Evolutionary conservation across 345 rosid species (phyloP).

Genomic region (Cardamine occulta): DNA sequence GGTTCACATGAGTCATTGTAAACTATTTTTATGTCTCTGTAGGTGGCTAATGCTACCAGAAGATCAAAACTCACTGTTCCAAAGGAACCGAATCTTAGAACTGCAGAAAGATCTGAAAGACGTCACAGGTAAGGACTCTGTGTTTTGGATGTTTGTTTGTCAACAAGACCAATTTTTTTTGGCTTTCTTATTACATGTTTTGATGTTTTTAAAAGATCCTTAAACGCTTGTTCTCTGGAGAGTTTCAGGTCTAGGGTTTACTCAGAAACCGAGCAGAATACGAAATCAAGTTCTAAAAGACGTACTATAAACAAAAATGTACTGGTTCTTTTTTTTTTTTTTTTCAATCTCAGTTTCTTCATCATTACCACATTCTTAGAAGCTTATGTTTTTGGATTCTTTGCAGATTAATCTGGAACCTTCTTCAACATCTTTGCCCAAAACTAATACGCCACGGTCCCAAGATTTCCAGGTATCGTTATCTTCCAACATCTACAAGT

Average conservation of each 20-base stretch:
- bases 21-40: neutral
- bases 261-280: slow-evolving; percentile 16
- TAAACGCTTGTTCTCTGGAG: neutral
- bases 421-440: slow-evolving; percentile 29
- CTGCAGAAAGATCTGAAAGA: slow-evolving; percentile 43
- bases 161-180: neutral
- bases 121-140: slow-evolving; percentile 27
- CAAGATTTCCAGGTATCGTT: slow-evolving; percentile 33
- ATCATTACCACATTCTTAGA: slow-evolving; percentile 7
- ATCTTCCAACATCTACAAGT: neutral
- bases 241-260: slow-evolving; percentile 41
- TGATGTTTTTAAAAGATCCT: neutral
- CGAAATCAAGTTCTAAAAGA: slow-evolving; percentile 15
- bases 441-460: slow-evolving; percentile 20
- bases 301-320: slow-evolving; percentile 27
- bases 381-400: neutral
- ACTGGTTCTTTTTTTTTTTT: neutral
- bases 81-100: slow-evolving; percentile 42
- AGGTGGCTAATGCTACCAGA: slow-evolving; percentile 31
- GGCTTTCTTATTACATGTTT: neutral
- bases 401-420: slow-evolving; percentile 29
- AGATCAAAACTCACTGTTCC: slow-evolving; percentile 44
- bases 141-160: neutral
- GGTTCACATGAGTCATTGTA: neutral
- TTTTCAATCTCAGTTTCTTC: slow-evolving; percentile 9